Base-by-base conservation (phyloP, 352 stramenopile genomes). In the Globisporangium barbulae region DNA sequence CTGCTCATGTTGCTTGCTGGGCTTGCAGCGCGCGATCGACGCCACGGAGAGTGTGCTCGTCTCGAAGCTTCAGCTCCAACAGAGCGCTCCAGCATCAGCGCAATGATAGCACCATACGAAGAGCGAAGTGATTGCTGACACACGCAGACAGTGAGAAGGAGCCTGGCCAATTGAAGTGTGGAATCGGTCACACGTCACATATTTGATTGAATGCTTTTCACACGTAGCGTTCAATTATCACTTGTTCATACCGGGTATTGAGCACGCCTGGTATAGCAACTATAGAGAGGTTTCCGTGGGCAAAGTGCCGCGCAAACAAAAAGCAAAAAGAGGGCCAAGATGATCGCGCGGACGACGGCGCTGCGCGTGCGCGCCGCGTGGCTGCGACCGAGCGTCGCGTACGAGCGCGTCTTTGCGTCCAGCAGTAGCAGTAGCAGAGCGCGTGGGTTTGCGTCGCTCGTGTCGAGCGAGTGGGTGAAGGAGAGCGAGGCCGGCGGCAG, bases 21-120 rank as follows among this genome's bases (percentile, higher is more conserved):
- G 5, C 49, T n/a, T 22, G 15, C 56, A 89, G 79, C 70, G 69
- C 15, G 75, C 79, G 13, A 68, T 83, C 17, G 79, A 89, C 17
- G 64, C 66, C n/a, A 85, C 82, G 0, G 79, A 91, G 50, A 67
- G 69, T 25, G 65, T 78, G 15, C 75, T 91, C 31, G 74, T 83
- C 19, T 69, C 79, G n/a, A 88, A 80, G 49, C 71, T 90, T 5
- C 79, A 84, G 67, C 31, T 66, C 41, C 53, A 62, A n/a, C 61
- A 61, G 21, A 48, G 19, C 54, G 3, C 22, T 25, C 5, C 44
- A 47, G 21, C 52, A 17, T 15, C 9, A 41, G 7, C 35, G 1
- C 25, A 28, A 28, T 28, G 25, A 28, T 28, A 53, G 4, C 1
- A 19, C 3, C 47, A n/a, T 6, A 13, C 0, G 5, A 22, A 53